These are phyloP conservation scores for Kitagawia praeruptora DNA, from an alignment of 129 eudicot species.

Conservation along the genomic window DNA sequence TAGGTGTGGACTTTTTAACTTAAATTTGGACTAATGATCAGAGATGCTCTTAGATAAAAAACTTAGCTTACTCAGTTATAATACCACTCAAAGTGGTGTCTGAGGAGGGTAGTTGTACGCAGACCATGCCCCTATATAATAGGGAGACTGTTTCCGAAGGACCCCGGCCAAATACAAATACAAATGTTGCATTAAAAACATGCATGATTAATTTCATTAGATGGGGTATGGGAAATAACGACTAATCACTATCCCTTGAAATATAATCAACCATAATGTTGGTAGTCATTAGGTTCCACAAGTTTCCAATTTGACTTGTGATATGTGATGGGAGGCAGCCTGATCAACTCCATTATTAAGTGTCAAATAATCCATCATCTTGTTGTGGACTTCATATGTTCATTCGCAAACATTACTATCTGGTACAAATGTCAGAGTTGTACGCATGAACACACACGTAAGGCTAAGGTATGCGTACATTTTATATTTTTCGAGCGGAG, in stretches of 20 bases:
- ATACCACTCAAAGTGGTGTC: no score
- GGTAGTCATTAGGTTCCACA: background rate
- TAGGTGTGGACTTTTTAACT: background rate
- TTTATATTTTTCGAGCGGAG: background rate
- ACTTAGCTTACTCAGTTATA: no score
- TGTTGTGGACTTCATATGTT: background rate
- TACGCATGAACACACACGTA: no score
- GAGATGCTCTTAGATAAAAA: background rate
- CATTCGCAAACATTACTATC: background rate
- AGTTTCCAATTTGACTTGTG: background rate
- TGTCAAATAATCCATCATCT: background rate
- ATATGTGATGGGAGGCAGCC: background rate
- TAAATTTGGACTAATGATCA: background rate
- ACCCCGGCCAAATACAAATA: no score
- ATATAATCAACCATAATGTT: conserved; percentile 1
- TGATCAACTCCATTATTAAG: background rate
- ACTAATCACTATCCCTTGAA: background rate
- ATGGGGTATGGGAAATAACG: background rate
- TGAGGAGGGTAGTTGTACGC: no score
- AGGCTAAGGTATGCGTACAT: background rate
- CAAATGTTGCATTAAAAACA: background rate
- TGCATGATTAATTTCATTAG: background rate
- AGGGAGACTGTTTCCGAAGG: no score
- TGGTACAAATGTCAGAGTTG: background rate
- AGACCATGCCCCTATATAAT: no score